phyloP scores from a whole-genome alignment of 1,139 yeast genomes.

The Yamadazyma aaseri region DNA sequence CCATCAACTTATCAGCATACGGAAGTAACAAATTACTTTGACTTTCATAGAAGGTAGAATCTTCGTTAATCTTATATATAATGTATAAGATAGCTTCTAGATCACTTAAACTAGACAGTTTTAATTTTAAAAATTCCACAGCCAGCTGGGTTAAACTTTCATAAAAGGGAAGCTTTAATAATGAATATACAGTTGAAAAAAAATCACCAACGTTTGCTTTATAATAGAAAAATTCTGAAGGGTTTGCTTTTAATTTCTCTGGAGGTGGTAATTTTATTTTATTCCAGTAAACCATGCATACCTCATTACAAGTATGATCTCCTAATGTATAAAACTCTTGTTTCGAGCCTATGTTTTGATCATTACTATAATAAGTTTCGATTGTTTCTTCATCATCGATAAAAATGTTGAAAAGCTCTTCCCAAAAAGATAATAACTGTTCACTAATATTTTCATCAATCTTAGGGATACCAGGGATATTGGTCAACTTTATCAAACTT shows the following conservation, averaged over 20 bases:
- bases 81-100: conserved; percentile 72
- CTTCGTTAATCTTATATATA: conserved; percentile 53
- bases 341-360: conserved; percentile 7
- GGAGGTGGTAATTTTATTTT: conserved; percentile 42
- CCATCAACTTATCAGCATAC: conserved; percentile 25
- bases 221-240: conserved; percentile 60
- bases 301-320: conserved; percentile 37
- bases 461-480: conserved; percentile 59
- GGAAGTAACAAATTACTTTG: conserved; percentile 24
- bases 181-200: conserved; percentile 65
- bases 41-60: conserved; percentile 43
- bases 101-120: conserved; percentile 21
- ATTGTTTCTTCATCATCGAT: conserved; percentile 52
- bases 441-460: conserved; percentile 68
- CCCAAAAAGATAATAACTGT: conserved; percentile 78
- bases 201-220: conserved; percentile 75
- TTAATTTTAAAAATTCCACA: conserved; percentile 18
- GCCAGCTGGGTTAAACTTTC: conserved; percentile 48
- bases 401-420: conserved; percentile 63
- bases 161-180: conserved; percentile 58
- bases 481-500: conserved; percentile 56
- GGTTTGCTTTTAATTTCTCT: conserved; percentile 14
- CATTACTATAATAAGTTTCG: conserved; percentile 22
- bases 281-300: conserved; percentile 60
- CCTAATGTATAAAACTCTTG: conserved; percentile 28